Conservation (phyloP, 805 yeast species). For the Starmerella stigmatis region DNA sequence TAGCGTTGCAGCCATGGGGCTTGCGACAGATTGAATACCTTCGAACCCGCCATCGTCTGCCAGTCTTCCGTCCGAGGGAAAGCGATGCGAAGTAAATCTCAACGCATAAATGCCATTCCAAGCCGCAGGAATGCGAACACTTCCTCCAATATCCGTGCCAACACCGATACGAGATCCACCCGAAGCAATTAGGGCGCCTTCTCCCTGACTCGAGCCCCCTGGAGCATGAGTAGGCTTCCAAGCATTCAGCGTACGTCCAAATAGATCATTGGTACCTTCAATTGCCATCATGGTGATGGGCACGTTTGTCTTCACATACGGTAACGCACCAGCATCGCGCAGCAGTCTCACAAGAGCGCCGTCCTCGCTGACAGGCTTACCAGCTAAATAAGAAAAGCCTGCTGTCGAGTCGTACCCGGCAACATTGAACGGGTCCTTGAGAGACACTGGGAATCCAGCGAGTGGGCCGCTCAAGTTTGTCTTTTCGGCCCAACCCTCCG, state of each 20-base stretch:
- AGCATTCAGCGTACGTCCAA: conserved; percentile 44
- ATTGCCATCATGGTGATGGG: conserved; percentile 49
- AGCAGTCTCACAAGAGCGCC: conserved; percentile 36
- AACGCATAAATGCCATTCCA: conserved; percentile 43
- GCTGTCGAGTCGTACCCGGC: conserved; percentile 44
- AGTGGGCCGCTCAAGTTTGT: conserved; percentile 47
- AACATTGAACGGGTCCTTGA: conserved; percentile 47
- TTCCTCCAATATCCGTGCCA: conserved; percentile 50
- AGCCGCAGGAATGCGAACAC: conserved; percentile 46
- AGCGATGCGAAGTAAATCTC: conserved; percentile 42
- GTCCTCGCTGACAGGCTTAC: conserved; percentile 35
- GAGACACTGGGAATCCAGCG: conserved; percentile 54
- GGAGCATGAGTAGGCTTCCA: conserved; percentile 37
- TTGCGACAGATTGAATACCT: conserved; percentile 23
- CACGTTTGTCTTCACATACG: conserved; percentile 46
- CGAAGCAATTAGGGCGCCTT: conserved; percentile 38
- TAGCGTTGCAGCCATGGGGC: conserved; percentile 39
- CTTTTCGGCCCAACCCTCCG: conserved; percentile 49
- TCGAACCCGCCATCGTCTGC: conserved; percentile 40
- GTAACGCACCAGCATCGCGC: conserved; percentile 45
- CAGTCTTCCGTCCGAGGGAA: conserved; percentile 37
- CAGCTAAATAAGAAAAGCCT: conserved; percentile 38
- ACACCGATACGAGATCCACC: conserved; percentile 44
- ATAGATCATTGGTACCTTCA: conserved; percentile 45
- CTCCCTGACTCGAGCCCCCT: conserved; percentile 50